Percentiles rank a stretch among this genome's conserved stretches.
These are phyloP conservation scores for Brassica carinata DNA, from an alignment of 345 rosid species.

Conservation along the genomic window DNA sequence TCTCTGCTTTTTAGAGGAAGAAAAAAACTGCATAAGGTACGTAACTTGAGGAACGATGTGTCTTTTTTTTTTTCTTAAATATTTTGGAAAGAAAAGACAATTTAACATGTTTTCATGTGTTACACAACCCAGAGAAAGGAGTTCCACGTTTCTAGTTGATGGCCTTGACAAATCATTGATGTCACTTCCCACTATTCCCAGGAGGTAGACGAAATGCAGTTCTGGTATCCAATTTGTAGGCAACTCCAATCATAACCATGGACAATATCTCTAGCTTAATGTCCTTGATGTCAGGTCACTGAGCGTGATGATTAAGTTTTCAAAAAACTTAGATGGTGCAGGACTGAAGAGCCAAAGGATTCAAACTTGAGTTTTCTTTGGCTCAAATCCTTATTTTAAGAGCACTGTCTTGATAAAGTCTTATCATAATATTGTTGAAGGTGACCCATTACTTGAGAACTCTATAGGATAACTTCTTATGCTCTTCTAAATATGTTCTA, in stretches of 20 bases:
- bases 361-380: slow-evolving; percentile 86
- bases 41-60: slow-evolving; percentile 36
- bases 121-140: slow-evolving; percentile 63
- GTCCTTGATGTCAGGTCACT: slow-evolving; percentile 47
- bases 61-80: neutral
- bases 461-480: slow-evolving; percentile 65
- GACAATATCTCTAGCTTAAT: neutral
- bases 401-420: slow-evolving; percentile 75
- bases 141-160: slow-evolving; percentile 83
- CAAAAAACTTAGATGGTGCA: slow-evolving; percentile 66
- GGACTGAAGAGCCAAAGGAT: slow-evolving; percentile 84
- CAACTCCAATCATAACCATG: neutral
- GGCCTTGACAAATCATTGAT: slow-evolving; percentile 86
- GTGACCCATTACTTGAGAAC: slow-evolving; percentile 84
- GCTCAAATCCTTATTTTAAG: slow-evolving; percentile 75
- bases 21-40: slow-evolving; percentile 59
- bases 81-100: neutral
- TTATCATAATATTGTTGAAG: slow-evolving; percentile 92
- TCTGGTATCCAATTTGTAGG: neutral
- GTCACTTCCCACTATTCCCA: slow-evolving; percentile 59
- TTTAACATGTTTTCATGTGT: neutral
- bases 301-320: slow-evolving; percentile 92
- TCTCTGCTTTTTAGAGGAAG: slow-evolving; percentile 36
- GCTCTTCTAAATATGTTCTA: neutral
- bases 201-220: slow-evolving; percentile 51